Conservation (phyloP, 2,329 filamentous ascomycete species). For the Aspergillus eucalypticola region DNA sequence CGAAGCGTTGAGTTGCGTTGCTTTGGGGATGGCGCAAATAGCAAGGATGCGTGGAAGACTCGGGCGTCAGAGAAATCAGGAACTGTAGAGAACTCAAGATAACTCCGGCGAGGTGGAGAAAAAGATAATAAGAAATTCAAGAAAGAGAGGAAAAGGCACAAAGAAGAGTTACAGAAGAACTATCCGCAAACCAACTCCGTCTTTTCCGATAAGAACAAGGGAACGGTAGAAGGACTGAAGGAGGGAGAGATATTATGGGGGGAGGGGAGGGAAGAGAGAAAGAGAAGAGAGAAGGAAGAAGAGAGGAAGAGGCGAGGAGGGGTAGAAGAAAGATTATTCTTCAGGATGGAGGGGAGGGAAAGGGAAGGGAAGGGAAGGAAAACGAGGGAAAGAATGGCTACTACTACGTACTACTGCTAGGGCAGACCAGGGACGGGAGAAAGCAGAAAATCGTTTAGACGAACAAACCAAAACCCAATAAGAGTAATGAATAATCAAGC, state of each 20-base stretch:
- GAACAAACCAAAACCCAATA: conserved; percentile 24
- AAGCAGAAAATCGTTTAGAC: conserved; percentile 19
- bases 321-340: conserved; percentile 25
- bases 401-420: conserved; percentile 25
- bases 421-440: conserved; percentile 25
- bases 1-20: conserved; percentile 23
- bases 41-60: conserved; percentile 21
- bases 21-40: conserved; percentile 21
- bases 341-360: conserved; percentile 20
- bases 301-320: conserved; percentile 17
- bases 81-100: conserved; percentile 24
- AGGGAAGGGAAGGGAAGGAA: conserved; percentile 18
- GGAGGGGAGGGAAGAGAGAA: conserved; percentile 20
- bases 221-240: conserved; percentile 23
- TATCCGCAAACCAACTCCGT: conserved; percentile 35
- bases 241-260: conserved; percentile 13
- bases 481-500: conserved; percentile 8
- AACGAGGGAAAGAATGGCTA: conserved; percentile 20
- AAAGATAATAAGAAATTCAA: conserved; percentile 23
- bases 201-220: conserved; percentile 30
- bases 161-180: conserved; percentile 26
- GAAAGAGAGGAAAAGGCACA: conserved; percentile 24
- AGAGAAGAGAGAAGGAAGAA: conserved; percentile 15
- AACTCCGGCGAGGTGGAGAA: conserved; percentile 29
- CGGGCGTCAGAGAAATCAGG: conserved; percentile 23